Conservation (phyloP, 345 rosid genomes). For the Combretum micranthum region DNA sequence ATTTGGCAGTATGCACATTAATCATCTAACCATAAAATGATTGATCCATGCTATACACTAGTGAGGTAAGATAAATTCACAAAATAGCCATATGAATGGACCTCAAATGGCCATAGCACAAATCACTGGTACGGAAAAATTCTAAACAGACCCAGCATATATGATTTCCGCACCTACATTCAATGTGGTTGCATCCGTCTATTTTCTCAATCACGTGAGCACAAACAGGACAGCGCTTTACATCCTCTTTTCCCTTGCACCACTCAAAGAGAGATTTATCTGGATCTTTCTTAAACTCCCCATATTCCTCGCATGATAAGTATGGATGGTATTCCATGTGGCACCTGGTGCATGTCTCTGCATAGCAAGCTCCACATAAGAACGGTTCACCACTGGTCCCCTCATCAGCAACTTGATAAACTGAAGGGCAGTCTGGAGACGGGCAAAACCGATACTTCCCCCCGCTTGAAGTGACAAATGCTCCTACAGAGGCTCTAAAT, state of each 20-base stretch:
- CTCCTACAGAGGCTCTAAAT: conserved; percentile 61
- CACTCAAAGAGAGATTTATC: conserved; percentile 73
- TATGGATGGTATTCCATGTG: conserved; percentile 73
- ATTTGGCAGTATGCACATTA: background rate
- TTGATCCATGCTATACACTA: background rate
- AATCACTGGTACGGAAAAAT: conserved; percentile 30
- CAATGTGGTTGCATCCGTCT: conserved; percentile 80
- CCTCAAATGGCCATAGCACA: conserved; percentile 62
- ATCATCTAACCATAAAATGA: background rate
- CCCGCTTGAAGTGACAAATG: conserved; percentile 55
- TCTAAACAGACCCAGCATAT: conserved; percentile 79
- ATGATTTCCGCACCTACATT: conserved; percentile 77
- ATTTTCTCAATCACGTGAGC: conserved; percentile 64
- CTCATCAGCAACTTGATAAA: conserved; percentile 48
- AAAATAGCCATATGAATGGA: conserved; percentile 28
- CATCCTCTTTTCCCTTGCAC: conserved; percentile 62
- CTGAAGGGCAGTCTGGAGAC: conserved; percentile 79
- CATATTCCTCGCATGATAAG: conserved; percentile 63
- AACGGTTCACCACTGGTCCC: conserved; percentile 36
- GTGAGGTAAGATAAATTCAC: conserved; percentile 7
- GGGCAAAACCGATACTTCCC: conserved; percentile 72
- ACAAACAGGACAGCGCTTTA: conserved; percentile 69
- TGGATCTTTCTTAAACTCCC: conserved; percentile 67
- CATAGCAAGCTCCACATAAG: conserved; percentile 65
- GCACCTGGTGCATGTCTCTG: conserved; percentile 65